Conservation (phyloP, 805 yeast genomes). For the Diddensiella transvaalensis region DNA sequence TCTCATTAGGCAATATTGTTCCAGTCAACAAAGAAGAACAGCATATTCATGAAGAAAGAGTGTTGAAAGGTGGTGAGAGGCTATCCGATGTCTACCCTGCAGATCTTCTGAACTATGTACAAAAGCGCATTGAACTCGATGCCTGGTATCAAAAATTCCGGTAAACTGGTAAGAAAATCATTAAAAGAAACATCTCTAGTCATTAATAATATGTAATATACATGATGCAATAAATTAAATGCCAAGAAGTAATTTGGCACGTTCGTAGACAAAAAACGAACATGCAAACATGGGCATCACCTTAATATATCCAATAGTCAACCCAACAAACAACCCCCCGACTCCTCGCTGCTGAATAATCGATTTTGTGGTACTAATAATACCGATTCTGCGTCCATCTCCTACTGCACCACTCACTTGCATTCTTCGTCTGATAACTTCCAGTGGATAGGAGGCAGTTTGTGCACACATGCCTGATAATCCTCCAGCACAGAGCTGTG, state of each 20-base stretch:
- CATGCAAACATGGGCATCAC: constrained; percentile 98
- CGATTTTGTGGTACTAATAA: constrained; percentile 39
- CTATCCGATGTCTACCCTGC: constrained; percentile 60
- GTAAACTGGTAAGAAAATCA: constrained; percentile 14
- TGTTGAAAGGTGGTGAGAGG: constrained; percentile 63
- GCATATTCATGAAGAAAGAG: constrained; percentile 67
- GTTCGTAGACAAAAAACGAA: constrained; percentile 89
- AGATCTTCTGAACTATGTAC: constrained; percentile 56
- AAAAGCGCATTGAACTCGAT: constrained; percentile 71
- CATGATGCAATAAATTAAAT: constrained; percentile 38
- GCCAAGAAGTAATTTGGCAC: constrained; percentile 67
- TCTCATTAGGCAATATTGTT: constrained; percentile 74
- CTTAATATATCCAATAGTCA: constrained; percentile 91
- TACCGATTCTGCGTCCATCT: constrained; percentile 35
- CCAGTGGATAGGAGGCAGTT: constrained; percentile 95
- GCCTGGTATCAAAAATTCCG: constrained; percentile 60
- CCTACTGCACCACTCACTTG: constrained; percentile 85
- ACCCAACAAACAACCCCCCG: constrained; percentile 88
- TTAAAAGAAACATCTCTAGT: not conserved
- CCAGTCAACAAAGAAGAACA: constrained; percentile 88
- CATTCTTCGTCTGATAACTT: constrained; percentile 89
- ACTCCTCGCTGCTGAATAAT: constrained; percentile 72
- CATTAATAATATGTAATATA: not conserved
- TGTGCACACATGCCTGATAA: constrained; percentile 93
- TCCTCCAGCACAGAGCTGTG: constrained; percentile 92